Evolutionary conservation across 441 rosid species (phyloP), one percentile per base, ranked within the genome.

Genomic region (Adansonia grandidieri): DNA sequence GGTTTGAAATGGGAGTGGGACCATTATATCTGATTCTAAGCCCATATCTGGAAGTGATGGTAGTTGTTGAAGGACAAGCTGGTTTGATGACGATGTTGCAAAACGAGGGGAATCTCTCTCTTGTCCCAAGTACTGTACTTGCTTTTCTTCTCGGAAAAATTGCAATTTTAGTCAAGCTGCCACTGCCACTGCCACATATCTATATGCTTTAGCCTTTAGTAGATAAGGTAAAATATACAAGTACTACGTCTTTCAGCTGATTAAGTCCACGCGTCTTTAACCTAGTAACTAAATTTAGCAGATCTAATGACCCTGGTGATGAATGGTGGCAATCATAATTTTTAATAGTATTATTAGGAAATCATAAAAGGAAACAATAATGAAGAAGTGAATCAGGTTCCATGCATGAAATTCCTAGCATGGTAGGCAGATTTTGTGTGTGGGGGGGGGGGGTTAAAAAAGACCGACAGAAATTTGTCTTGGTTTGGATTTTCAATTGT

Each of bases 31-130:
- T 80, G 83, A 78, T 75, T 28, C 32, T 28, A 28, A 51, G 77
- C 85, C 85, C 83, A 69, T 78, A 83, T 80, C 82, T 83, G 76
- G 82, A 86, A 79, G 81, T 83, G 73, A 86, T 83, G 89, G 78
- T 71, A 63, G 78, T 51, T 76, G 4, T 75, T 83, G 82, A 79
- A 74, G 32, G 66, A 60, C 67, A 74, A 57, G 62, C 44, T 20
- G 76, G 32, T 84, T 80, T 71, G 83, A 74, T 75, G 85, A 82
- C 79, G 83, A 72, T 78, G 60, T 77, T 80, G 80, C 69, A 78
- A 68, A 76, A 74, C 37, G 78, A 58, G 63, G 65, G 77, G 88
- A 83, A 83, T 86, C 88, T 88, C 65, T 77, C 77, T 78, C 20
- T 76, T 73, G 69, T 56, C 70, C 40, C 6, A 40, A 76, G 50